phyloP scores from a whole-genome alignment of 257 asterid genomes.

The Oldenlandia corymbosa region DNA sequence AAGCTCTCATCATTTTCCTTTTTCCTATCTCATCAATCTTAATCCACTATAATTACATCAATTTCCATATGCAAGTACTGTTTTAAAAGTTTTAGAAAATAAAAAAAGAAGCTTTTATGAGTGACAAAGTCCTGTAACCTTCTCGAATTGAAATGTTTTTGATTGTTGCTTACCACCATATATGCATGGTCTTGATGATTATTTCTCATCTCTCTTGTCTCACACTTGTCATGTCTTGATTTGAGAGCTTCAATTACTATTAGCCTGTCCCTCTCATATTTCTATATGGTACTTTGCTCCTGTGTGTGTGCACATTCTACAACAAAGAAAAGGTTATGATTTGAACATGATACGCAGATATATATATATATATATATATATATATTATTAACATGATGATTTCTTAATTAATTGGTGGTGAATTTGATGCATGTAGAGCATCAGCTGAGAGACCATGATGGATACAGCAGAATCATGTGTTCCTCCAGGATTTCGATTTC shows the following conservation, averaged over 20 bases:
- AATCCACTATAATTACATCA: conserved; percentile 5
- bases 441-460: conserved; percentile 22
- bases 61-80: not conserved
- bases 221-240: conserved; percentile 47
- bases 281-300: not conserved
- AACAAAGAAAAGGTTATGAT: conserved; percentile 14
- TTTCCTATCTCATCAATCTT: not conserved
- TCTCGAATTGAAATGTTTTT: conserved; percentile 35
- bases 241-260: conserved; percentile 35
- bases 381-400: too few species aligned
- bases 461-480: conserved; percentile 53
- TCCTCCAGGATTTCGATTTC: conserved; percentile 77
- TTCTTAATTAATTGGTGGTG: conserved; percentile 37
- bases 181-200: conserved; percentile 47
- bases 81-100: too few species aligned
- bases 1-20: conserved; percentile 27
- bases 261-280: not conserved
- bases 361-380: too few species aligned
- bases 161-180: conserved; percentile 38
- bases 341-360: conserved; percentile 20
- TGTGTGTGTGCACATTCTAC: not conserved
- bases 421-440: conserved; percentile 45
- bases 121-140: conserved; percentile 41
- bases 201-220: conserved; percentile 28
- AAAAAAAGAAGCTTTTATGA: conserved; percentile 1